phyloP scores from a whole-genome alignment of 1,139 yeast genomes.

The Kodamaea anthophila region DNA sequence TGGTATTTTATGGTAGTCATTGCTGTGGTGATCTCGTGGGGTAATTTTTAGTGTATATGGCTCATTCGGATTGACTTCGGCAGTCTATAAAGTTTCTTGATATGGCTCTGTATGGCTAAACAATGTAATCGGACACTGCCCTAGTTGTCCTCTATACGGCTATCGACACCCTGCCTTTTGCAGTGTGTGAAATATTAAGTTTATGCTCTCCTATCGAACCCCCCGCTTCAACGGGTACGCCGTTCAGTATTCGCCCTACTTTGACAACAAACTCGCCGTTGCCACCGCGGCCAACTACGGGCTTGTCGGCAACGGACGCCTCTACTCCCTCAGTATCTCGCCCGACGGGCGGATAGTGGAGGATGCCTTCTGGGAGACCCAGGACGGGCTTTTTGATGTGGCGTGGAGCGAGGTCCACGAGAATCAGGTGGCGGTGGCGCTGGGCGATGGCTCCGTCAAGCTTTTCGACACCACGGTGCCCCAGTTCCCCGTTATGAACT shows the following conservation, averaged over 20 bases:
- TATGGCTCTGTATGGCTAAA: too few relatives aligned
- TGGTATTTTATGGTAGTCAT: too few relatives aligned
- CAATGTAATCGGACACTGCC: too few relatives aligned
- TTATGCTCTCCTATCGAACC: constrained; percentile 72
- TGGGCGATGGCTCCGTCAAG: constrained; percentile 87
- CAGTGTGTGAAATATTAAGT: neutral
- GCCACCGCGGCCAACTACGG: constrained; percentile 93
- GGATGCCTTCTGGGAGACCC: constrained; percentile 72
- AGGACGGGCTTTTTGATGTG: constrained; percentile 84
- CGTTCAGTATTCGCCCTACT: constrained; percentile 86
- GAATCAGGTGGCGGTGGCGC: constrained; percentile 74
- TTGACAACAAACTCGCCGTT: constrained; percentile 83
- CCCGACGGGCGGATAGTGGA: constrained; percentile 55
- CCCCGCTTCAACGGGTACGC: constrained; percentile 83
- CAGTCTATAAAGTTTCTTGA: too few relatives aligned
- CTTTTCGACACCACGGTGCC: constrained; percentile 69
- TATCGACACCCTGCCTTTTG: too few relatives aligned
- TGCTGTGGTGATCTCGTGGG: too few relatives aligned
- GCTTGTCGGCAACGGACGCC: constrained; percentile 85
- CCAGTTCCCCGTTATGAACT: constrained; percentile 69
- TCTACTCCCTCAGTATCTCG: constrained; percentile 62
- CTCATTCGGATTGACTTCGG: too few relatives aligned
- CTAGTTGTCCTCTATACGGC: too few relatives aligned
- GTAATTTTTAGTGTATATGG: too few relatives aligned
- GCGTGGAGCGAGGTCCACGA: constrained; percentile 91